Conservation (phyloP, 441 rosid genomes). For the Theobroma grandiflorum region DNA sequence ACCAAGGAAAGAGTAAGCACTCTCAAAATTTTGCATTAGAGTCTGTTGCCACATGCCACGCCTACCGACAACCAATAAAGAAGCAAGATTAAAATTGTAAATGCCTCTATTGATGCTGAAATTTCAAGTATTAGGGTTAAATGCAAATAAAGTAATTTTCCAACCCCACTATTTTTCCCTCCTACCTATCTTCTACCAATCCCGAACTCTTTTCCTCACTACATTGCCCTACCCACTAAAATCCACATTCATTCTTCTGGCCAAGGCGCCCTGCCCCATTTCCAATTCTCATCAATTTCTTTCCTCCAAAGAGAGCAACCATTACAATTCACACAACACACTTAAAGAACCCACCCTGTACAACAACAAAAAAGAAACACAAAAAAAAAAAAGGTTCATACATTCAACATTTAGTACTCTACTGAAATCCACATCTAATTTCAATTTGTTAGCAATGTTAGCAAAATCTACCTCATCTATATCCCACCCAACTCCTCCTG, state of each 20-base stretch:
- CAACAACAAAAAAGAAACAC: conserved; percentile 6
- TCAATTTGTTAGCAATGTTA: conserved; percentile 18
- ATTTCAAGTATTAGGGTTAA: conserved; percentile 40
- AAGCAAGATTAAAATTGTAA: background rate
- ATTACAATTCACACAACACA: conserved; percentile 24
- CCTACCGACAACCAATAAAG: background rate
- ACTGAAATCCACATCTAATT: background rate
- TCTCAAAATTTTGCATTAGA: background rate
- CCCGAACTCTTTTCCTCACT: conserved; percentile 20
- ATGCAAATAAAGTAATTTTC: conserved; percentile 45
- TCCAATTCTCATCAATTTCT: conserved; percentile 14
- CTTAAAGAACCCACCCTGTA: conserved; percentile 42
- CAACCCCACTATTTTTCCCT: conserved; percentile 34
- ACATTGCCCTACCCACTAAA: conserved; percentile 30
- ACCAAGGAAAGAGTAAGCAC: background rate
- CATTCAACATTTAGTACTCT: background rate
- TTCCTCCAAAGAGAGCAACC: conserved; percentile 13
- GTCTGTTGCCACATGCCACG: background rate
- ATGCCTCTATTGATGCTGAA: conserved; percentile 30
- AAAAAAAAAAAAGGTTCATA: background rate
- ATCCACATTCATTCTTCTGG: conserved; percentile 13
- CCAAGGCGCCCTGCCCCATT: conserved; percentile 1
- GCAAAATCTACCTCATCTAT: conserved; percentile 33
- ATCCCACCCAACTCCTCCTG: conserved; percentile 8
- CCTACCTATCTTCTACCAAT: conserved; percentile 31